Evolutionary conservation across 1,139 yeast genomes (phyloP).

Genomic region (Saccharomyces hybrid): DNA sequence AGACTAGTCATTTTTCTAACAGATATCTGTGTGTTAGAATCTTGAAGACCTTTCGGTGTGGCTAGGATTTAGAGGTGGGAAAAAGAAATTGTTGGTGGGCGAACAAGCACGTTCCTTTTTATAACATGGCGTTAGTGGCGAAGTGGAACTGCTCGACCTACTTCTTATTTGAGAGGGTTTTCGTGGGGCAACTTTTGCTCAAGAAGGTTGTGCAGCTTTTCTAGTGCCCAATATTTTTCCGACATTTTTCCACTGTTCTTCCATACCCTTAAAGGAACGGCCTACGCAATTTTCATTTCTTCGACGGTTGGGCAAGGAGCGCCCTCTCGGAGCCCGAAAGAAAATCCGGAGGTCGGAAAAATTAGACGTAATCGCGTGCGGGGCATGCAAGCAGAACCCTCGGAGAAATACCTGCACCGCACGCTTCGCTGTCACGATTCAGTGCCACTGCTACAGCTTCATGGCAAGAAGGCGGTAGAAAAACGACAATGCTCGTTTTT

Average conservation of each 20-base stretch:
- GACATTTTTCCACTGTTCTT: neutral
- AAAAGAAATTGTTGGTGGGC: too few relatives aligned
- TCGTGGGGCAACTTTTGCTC: neutral
- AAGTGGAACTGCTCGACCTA: neutral
- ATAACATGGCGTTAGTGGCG: neutral
- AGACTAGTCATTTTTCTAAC: slow-evolving; percentile 16
- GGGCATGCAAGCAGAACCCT: neutral
- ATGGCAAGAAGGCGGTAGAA: too few relatives aligned
- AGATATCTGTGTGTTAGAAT: neutral
- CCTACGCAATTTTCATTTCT: neutral
- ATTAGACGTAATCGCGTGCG: neutral
- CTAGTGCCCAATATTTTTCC: neutral
- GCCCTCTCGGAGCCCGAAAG: neutral
- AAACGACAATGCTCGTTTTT: neutral
- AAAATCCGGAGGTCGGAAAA: neutral
- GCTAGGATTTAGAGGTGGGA: too few relatives aligned
- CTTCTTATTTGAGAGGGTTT: neutral
- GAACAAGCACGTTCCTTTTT: neutral
- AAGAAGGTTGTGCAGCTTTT: neutral
- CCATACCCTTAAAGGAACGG: neutral
- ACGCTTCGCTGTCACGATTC: neutral
- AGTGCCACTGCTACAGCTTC: too few relatives aligned
- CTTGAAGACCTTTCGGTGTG: neutral
- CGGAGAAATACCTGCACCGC: neutral
- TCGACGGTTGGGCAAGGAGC: neutral